Evolutionary conservation across 2,329 filamentous ascomycete species (phyloP), one percentile per base, ranked within the genome.

Genomic region (Stagonosporopsis vannaccii): DNA sequence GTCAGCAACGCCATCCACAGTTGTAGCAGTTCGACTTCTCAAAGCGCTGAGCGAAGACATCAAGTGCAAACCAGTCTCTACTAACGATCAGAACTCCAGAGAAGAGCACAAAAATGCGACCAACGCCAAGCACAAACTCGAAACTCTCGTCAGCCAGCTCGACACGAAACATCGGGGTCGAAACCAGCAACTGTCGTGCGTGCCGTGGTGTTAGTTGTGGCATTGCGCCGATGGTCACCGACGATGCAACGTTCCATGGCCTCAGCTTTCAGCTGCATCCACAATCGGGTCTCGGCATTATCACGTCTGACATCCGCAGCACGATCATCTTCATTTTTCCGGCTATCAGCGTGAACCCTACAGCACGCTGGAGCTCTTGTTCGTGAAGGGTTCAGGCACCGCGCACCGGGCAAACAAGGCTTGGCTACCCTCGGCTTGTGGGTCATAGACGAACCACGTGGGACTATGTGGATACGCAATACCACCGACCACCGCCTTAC

Each of bases 171-270:
- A 42, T 26, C 20, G 20, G 32, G 40, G 32, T 49, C 15, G 8
- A 30, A 39, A 26, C 8, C 12, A 48, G 33, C 25, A 22, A 22
- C 28, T 48, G 51, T 48, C 15, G 47, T 55, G 56, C 45, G 46
- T 49, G n/a, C 26, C 59, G 35, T 51, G 52, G 59, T 55, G 43
- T 57, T 54, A n/a, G 43, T 52, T 47, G 55, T 60, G 56, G 54
- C 39, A 60, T 61, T 54, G 49, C 36, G 58, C 58, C 55, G 58
- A 68, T 70, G 67, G 61, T 66, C 68, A 43, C 58, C 58, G 51
- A 55, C 67, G 65, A 71, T 71, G 68, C 67, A 71, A 71, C 68
- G 51, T 67, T 53, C 47, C 48, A 56, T 59, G 43, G 58, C 52
- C 44, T 50, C 40, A 53, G 37, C 51, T 37, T 48, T 37, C 51